These are phyloP conservation scores for Monilinia aucupariae DNA, from an alignment of 2,329 filamentous ascomycete genomes.

Conservation along the genomic window DNA sequence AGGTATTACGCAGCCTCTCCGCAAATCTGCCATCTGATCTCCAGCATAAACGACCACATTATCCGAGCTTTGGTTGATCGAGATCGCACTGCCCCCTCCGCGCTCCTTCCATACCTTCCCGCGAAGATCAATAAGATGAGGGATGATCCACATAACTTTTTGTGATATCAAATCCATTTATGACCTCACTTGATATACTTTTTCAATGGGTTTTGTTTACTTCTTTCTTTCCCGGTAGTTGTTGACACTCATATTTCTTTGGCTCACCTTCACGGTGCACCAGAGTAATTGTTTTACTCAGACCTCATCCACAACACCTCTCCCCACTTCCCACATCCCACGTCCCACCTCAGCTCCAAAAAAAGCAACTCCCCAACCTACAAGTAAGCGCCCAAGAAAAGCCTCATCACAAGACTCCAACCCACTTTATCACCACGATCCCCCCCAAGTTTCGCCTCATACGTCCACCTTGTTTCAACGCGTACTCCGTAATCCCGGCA, in stretches of 20 bases:
- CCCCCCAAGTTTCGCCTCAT: not conserved
- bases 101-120: not conserved
- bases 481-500: not conserved
- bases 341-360: not conserved
- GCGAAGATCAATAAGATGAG: not conserved
- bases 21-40: not conserved
- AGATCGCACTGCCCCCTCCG: not conserved
- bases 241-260: not conserved
- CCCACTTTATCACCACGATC: not conserved
- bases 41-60: not conserved
- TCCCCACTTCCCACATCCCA: not conserved
- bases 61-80: not conserved
- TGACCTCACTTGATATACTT: not conserved
- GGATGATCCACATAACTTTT: not conserved
- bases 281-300: not conserved
- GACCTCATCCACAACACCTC: not conserved
- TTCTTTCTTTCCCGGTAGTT: not conserved
- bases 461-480: not conserved
- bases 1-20: constrained; percentile 4
- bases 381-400: not conserved
- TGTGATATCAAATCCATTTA: not conserved
- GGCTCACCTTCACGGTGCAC: no score
- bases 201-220: not conserved
- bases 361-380: not conserved
- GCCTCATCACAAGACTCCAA: not conserved